Percentiles rank a stretch among this genome's conserved stretches.
phyloP scores from a whole-genome alignment of 805 yeast genomes.

The Ogataea siamensis region DNA sequence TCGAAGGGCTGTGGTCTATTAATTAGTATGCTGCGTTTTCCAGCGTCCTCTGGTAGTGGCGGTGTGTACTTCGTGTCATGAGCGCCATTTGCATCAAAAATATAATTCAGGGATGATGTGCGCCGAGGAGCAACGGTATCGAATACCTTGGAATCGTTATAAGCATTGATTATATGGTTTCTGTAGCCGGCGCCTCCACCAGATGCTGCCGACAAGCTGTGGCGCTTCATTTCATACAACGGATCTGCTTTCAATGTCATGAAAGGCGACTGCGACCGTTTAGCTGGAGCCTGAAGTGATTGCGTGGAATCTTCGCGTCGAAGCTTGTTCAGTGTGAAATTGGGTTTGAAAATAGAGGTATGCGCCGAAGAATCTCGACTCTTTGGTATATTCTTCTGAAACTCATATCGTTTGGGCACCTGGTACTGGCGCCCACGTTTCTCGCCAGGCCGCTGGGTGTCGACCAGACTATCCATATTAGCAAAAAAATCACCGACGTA shows the following conservation, averaged over 20 bases:
- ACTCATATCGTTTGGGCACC: constrained; percentile 31
- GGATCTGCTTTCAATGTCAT: constrained; percentile 1
- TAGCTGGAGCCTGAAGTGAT: constrained; percentile 9
- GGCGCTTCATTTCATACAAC: constrained; percentile 21
- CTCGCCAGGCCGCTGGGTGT: constrained; percentile 14
- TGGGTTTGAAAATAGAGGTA: constrained; percentile 16
- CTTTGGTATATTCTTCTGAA: constrained; percentile 24
- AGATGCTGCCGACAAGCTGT: constrained; percentile 21
- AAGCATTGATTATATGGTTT: constrained; percentile 24
- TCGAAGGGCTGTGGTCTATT: constrained; percentile 13
- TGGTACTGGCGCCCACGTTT: constrained; percentile 31
- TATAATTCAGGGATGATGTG: constrained; percentile 12
- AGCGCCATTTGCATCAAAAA: constrained; percentile 7
- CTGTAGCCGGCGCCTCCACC: constrained; percentile 11
- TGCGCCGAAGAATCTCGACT: constrained; percentile 19
- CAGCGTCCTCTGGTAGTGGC: not conserved
- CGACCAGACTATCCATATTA: constrained; percentile 9
- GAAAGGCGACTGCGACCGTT: constrained; percentile 19
- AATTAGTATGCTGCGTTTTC: constrained; percentile 20
- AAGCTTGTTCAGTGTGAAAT: constrained; percentile 17
- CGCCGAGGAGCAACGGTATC: constrained; percentile 28
- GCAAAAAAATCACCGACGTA: not conserved
- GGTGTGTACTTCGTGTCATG: not conserved
- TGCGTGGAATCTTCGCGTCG: constrained; percentile 16
- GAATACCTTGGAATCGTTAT: constrained; percentile 30